Evolutionary conservation across 228 moss, liverwort and hornwort genomes (phyloP), one percentile per base, ranked within the genome.

Genomic region (Sphagnum fallax): DNA sequence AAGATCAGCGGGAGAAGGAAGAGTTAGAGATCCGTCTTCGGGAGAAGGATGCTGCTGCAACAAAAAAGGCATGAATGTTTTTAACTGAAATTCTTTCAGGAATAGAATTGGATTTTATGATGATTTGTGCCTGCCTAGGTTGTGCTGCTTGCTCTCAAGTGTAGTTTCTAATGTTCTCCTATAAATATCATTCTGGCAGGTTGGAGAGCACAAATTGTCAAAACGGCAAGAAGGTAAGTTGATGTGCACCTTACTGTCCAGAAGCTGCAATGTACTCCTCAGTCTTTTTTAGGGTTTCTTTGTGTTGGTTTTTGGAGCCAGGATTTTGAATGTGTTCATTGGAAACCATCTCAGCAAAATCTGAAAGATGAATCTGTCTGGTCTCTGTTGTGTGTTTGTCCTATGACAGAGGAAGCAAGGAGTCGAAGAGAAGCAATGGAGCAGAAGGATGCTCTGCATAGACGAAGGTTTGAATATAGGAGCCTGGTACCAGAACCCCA

Each of bases 11-110:
- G 64, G 93, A 93, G 73, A 89, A 76, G 77, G 93, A 93, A 78
- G 93, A 88, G 18, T 84, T 92, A 60, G 93, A 90, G 76, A 86
- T 83, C 48, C 88, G 97, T 61, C 77, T 98, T 5, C 82, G 90
- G 70, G 84, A 87, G 68, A 98, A 87, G 76, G 94, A 93, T 81
- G 91, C 85, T 64, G 81, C 88, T 73, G 90, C 91, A 55, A 98
- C 98, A 48, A 97, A 79, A 78, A 90, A 88, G 85, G 82, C 89
- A 70, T 47, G 72, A 50, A 60, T 53, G 0, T 48, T 72, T 4
- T 12, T n/a, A 10, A n/a, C 1, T 64, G 16, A 64, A 12, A 15
- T 15, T 9, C 64, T 15, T 64, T 11, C 15, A 60, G 15, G 59
- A 60, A 60, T 60, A 60, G 12, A 11, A 60, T 60, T 60, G 59